phyloP scores from a whole-genome alignment of 306 rosid species.

The Oemleria cerasiformis region DNA sequence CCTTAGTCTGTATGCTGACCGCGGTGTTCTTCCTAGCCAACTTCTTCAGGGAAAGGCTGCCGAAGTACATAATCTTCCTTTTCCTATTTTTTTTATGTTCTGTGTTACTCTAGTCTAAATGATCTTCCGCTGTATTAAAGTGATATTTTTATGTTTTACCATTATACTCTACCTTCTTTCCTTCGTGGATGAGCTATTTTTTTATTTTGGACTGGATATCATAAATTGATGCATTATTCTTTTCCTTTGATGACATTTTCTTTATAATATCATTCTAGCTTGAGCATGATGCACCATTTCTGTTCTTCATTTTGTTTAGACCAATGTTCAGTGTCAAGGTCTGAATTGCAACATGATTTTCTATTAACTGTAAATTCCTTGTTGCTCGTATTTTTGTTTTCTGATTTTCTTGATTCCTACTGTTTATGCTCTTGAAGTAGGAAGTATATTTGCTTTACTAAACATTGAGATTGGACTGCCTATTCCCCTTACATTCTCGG shows the following conservation, averaged over 20 bases:
- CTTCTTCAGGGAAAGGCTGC: slow-evolving; percentile 75
- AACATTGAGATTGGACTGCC: background rate
- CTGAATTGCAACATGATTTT: background rate
- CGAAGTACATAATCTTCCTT: slow-evolving; percentile 49
- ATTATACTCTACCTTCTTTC: background rate
- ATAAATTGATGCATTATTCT: background rate
- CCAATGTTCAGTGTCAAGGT: background rate
- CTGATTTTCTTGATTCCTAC: background rate
- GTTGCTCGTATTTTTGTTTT: background rate
- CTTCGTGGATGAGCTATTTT: background rate
- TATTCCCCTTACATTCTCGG: background rate
- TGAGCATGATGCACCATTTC: background rate
- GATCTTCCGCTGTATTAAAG: background rate
- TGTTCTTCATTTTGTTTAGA: background rate
- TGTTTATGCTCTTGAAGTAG: background rate
- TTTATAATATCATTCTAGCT: background rate
- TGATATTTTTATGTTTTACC: background rate
- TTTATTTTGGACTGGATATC: background rate
- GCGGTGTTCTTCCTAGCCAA: slow-evolving; percentile 77
- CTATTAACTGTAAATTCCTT: background rate
- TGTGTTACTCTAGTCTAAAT: background rate
- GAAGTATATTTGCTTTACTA: background rate
- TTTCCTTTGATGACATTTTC: background rate
- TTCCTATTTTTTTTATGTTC: background rate
- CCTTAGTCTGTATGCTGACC: slow-evolving; percentile 57